These are phyloP conservation scores for Candida ascalaphidarum DNA, from an alignment of 805 yeast species.

Conservation along the genomic window DNA sequence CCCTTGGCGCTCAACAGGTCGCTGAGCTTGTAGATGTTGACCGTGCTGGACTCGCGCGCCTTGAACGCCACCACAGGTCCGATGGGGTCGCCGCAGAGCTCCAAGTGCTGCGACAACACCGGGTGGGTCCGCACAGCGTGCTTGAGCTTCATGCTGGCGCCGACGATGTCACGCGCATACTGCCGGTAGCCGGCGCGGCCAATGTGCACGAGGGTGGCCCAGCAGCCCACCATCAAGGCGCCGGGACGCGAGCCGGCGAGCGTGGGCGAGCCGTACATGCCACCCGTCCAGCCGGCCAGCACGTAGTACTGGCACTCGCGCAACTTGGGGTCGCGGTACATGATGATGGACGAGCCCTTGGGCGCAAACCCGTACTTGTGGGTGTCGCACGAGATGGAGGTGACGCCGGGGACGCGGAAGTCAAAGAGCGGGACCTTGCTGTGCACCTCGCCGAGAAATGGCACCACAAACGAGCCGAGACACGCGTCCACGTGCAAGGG, in stretches of 20 bases:
- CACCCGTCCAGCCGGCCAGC: slow-evolving; percentile 85
- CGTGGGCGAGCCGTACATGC: slow-evolving; percentile 93
- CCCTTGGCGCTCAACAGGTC: slow-evolving; percentile 61
- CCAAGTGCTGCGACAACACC: slow-evolving; percentile 42
- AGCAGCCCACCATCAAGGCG: slow-evolving; percentile 94
- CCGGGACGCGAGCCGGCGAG: slow-evolving; percentile 97
- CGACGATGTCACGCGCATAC: slow-evolving; percentile 58
- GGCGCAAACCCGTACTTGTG: slow-evolving; percentile 99
- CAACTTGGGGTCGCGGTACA: slow-evolving; percentile 68
- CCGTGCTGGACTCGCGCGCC: slow-evolving; percentile 6
- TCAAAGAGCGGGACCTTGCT: slow-evolving; percentile 53
- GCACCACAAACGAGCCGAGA: slow-evolving; percentile 83
- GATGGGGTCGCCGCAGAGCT: slow-evolving; percentile 78
- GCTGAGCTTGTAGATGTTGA: slow-evolving; percentile 72
- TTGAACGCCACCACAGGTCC: slow-evolving; percentile 78
- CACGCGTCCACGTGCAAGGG: slow-evolving; percentile 97
- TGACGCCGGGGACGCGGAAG: slow-evolving; percentile 81
- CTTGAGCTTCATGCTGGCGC: slow-evolving; percentile 53
- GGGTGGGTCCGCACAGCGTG: slow-evolving; percentile 34
- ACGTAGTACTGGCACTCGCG: slow-evolving; percentile 81
- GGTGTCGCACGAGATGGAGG: slow-evolving; percentile 98
- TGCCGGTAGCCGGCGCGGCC: slow-evolving; percentile 79
- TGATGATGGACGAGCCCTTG: slow-evolving; percentile 86
- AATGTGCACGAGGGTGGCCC: slow-evolving; percentile 82
- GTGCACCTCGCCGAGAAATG: slow-evolving; percentile 56